These are phyloP conservation scores for Bruguiera parviflora DNA, from an alignment of 345 rosid species.

Conservation along the genomic window DNA sequence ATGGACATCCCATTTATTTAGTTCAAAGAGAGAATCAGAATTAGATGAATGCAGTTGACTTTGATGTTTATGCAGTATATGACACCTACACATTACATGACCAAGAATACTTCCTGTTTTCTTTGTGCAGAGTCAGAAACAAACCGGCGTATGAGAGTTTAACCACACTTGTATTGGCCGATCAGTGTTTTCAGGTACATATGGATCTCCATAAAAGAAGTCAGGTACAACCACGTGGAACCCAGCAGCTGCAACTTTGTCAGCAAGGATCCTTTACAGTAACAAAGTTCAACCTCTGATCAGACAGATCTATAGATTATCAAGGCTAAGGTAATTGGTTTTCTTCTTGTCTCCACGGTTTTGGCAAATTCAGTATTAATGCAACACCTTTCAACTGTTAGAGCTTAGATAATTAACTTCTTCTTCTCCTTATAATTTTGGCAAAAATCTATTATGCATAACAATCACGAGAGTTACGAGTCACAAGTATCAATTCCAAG, in stretches of 20 bases:
- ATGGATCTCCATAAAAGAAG: constrained; percentile 18
- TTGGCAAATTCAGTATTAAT: too few species aligned
- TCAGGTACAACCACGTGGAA: constrained; percentile 17
- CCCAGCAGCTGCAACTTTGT: constrained; percentile 24
- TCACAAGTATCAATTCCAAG: not conserved
- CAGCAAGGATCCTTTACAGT: constrained; percentile 16
- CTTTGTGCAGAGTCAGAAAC: constrained; percentile 1
- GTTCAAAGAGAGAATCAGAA: not conserved
- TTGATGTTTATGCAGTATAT: not conserved
- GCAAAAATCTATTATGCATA: not conserved
- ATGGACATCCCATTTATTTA: not conserved
- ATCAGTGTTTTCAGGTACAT: constrained; percentile 1
- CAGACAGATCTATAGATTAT: not conserved
- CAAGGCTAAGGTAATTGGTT: not conserved
- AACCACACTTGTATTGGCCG: constrained; percentile 24
- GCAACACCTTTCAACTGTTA: too few species aligned
- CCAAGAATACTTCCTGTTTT: not conserved
- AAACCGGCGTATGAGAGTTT: constrained; percentile 25
- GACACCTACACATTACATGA: not conserved
- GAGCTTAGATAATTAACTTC: too few species aligned
- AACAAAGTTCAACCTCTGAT: not conserved
- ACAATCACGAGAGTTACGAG: not conserved
- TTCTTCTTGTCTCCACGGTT: not conserved
- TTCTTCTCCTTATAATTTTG: too few species aligned
- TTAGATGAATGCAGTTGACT: not conserved